Conservation (phyloP, 768 basidiomycete genomes). For the Tulasnella sp. region DNA sequence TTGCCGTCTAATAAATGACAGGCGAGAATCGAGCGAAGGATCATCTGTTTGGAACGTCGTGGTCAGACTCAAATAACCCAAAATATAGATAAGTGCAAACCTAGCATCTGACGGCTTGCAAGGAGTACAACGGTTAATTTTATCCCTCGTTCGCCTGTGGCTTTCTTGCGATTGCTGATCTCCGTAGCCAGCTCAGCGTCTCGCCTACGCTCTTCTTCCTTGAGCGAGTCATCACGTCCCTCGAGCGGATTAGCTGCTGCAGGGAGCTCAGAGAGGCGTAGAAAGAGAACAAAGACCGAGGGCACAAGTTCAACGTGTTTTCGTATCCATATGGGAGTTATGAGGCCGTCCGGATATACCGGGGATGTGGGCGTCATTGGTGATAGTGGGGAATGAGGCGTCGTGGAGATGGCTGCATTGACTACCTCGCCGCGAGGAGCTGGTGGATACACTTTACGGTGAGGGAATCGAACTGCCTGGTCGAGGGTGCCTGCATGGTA, state of each 20-base stretch:
- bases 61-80: background rate
- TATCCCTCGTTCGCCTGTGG: slow-evolving; percentile 74
- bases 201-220: slow-evolving; percentile 57
- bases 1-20: slow-evolving; percentile 81
- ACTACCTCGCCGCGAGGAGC: slow-evolving; percentile 35
- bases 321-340: slow-evolving; percentile 96
- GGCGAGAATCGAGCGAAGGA: slow-evolving; percentile 66
- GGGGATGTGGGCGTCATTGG: slow-evolving; percentile 85
- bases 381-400: slow-evolving; percentile 81
- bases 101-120: slow-evolving; percentile 80
- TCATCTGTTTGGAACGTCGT: slow-evolving; percentile 50
- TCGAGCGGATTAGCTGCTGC: slow-evolving; percentile 42
- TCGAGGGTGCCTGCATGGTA: background rate
- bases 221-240: slow-evolving; percentile 26
- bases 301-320: slow-evolving; percentile 91
- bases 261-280: slow-evolving; percentile 63
- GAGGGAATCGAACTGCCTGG: slow-evolving; percentile 72
- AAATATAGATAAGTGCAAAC: slow-evolving; percentile 38
- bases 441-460: slow-evolving; percentile 60
- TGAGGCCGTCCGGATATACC: slow-evolving; percentile 86
- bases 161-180: slow-evolving; percentile 70
- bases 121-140: slow-evolving; percentile 92
- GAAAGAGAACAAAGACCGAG: slow-evolving; percentile 86
- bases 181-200: slow-evolving; percentile 76
- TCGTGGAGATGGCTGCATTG: slow-evolving; percentile 33